These are phyloP conservation scores for Bonnemaisonia californica DNA, from an alignment of 31 red algal species.

Conservation along the genomic window DNA sequence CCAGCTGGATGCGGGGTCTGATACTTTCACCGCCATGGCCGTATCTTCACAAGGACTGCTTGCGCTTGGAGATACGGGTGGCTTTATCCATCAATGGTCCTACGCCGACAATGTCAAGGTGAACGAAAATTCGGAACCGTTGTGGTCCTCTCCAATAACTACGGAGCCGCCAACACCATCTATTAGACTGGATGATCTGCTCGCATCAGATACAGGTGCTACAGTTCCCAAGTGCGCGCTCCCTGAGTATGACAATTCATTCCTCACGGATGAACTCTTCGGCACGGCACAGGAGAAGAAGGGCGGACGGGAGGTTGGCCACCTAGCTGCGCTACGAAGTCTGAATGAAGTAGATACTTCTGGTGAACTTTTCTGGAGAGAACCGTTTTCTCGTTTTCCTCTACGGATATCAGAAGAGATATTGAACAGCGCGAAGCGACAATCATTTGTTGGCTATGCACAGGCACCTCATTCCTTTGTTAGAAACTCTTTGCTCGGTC, in stretches of 20 bases:
- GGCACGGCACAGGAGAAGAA: conserved; percentile 5
- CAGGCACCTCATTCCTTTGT: conserved; percentile 73
- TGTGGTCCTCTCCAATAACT: conserved; percentile 49
- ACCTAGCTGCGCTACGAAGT: background rate
- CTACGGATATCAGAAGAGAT: conserved; percentile 54
- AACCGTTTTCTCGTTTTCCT: conserved; percentile 74
- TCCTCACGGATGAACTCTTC: conserved; percentile 68
- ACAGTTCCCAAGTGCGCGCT: conserved; percentile 71
- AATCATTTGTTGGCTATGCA: conserved; percentile 59
- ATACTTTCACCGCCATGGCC: conserved; percentile 60
- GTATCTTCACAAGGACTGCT: conserved; percentile 75
- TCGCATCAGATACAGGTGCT: conserved; percentile 50
- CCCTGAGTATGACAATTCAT: conserved; percentile 60
- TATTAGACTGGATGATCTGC: conserved; percentile 52
- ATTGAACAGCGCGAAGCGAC: conserved; percentile 43
- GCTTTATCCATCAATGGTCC: conserved; percentile 87
- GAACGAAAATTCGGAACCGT: conserved; percentile 65
- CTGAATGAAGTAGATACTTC: conserved; percentile 10
- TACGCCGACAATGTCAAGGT: conserved; percentile 51
- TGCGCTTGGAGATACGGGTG: conserved; percentile 66
- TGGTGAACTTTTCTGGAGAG: conserved; percentile 35
- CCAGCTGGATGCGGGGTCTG: conserved; percentile 79
- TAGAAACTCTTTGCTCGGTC: conserved; percentile 61
- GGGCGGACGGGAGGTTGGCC: background rate
- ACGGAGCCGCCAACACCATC: conserved; percentile 61